A percentile compares a stretch with the other conserved stretches of the same genome.
phyloP scores from a whole-genome alignment of 306 rosid genomes.

The Glycine tomentella region DNA sequence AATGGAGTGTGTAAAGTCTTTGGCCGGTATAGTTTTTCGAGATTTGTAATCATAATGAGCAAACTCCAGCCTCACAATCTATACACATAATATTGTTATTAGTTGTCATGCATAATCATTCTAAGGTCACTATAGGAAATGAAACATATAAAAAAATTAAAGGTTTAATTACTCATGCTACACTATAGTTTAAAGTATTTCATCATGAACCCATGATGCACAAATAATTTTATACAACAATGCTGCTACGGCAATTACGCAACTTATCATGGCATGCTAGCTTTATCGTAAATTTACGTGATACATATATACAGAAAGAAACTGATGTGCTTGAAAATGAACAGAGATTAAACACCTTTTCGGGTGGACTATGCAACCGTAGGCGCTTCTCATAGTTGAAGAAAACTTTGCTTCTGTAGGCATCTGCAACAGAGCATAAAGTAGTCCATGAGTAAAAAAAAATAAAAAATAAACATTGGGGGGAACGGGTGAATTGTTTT shows the following conservation, averaged over 20 bases:
- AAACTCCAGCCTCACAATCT: conserved; percentile 26
- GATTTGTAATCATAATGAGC: conserved; percentile 28
- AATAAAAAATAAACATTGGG: not conserved
- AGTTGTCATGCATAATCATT: not conserved
- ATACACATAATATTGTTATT: not conserved
- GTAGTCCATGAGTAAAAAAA: not conserved
- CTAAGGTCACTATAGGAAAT: not conserved
- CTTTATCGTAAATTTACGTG: not conserved
- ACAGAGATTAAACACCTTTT: conserved; percentile 17
- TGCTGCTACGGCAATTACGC: not conserved
- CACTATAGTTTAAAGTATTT: not conserved
- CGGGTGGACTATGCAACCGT: conserved; percentile 29
- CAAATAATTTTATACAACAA: not conserved
- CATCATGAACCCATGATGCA: not conserved
- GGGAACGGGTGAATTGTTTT: not conserved
- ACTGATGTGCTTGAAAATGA: not conserved
- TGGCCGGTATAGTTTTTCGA: not conserved
- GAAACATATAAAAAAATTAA: not conserved
- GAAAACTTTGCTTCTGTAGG: conserved; percentile 2
- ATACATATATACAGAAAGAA: not conserved
- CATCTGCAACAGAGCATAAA: not conserved
- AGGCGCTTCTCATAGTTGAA: conserved; percentile 34
- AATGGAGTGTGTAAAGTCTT: conserved; percentile 24
- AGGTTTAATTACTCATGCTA: not conserved
- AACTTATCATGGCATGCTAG: not conserved